These are phyloP conservation scores for Solanum peruvianum DNA, from an alignment of 257 asterid species.

Conservation along the genomic window DNA sequence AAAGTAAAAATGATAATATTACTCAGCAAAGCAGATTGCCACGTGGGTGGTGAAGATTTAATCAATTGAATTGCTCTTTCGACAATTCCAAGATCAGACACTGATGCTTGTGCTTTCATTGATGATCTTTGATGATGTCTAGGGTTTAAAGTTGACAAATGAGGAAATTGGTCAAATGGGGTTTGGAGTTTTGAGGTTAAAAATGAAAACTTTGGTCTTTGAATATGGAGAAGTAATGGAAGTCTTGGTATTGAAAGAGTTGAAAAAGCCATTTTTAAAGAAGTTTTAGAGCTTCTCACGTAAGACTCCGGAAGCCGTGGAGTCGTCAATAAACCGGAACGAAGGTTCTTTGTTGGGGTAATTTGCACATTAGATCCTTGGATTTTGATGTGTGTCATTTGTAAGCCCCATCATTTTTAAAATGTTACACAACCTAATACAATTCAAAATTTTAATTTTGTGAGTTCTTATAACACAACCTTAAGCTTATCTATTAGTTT, in stretches of 20 bases:
- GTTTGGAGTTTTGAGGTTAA: constrained; percentile 7
- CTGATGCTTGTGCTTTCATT: constrained; percentile 19
- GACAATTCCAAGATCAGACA: constrained; percentile 35
- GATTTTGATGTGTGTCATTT: not conserved
- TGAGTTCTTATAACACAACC: no score
- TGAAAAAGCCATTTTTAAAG: constrained; percentile 5
- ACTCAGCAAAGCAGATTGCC: constrained; percentile 66
- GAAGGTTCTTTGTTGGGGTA: not conserved
- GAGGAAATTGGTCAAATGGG: constrained; percentile 10
- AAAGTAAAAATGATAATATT: constrained; percentile 44
- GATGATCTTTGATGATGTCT: not conserved
- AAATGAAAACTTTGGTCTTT: not conserved
- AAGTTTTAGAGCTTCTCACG: not conserved
- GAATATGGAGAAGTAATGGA: not conserved
- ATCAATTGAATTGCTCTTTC: constrained; percentile 43
- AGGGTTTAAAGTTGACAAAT: constrained; percentile 12
- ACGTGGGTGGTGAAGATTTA: constrained; percentile 68
- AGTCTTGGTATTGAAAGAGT: not conserved
- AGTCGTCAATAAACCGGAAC: not conserved
- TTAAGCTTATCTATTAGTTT: no score
- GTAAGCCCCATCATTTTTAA: not conserved
- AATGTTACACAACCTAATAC: no score
- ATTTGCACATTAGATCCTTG: not conserved
- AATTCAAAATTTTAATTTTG: no score
- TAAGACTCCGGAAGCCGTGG: not conserved